phyloP scores from a whole-genome alignment of 2,329 filamentous ascomycete species.

The Lecanicillium sp. region DNA sequence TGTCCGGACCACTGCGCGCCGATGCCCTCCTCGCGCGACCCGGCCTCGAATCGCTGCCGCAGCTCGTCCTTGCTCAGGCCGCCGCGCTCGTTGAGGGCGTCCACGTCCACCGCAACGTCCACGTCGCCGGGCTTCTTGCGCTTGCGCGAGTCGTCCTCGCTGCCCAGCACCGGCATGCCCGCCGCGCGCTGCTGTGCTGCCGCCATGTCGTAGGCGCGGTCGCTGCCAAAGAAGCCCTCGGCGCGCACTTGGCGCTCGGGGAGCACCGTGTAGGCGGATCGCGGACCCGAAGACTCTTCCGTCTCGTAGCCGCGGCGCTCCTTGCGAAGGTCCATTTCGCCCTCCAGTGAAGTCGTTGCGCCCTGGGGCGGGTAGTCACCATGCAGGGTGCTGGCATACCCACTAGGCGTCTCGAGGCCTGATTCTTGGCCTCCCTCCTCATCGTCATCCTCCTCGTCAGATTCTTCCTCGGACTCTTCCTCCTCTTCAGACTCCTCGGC shows the following conservation, averaged over 20 bases:
- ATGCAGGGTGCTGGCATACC: slow-evolving; percentile 72
- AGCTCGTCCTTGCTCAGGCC: slow-evolving; percentile 82
- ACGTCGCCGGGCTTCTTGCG: slow-evolving; percentile 95
- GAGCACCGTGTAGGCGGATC: slow-evolving; percentile 81
- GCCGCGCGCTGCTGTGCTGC: slow-evolving; percentile 37
- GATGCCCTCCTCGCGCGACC: slow-evolving; percentile 56
- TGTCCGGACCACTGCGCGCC: slow-evolving; percentile 60
- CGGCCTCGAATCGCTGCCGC: slow-evolving; percentile 72
- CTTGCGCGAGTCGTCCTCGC: slow-evolving; percentile 71
- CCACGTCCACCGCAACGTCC: slow-evolving; percentile 85
- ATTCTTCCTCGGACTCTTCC: slow-evolving; percentile 69
- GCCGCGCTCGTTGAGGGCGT: slow-evolving; percentile 67
- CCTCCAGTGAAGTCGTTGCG: slow-evolving; percentile 66
- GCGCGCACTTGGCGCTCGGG: slow-evolving; percentile 80
- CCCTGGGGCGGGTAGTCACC: slow-evolving; percentile 69
- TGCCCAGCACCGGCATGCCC: slow-evolving; percentile 67
- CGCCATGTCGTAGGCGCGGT: slow-evolving; percentile 85
- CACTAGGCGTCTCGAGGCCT: slow-evolving; percentile 74
- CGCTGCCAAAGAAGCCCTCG: slow-evolving; percentile 93
- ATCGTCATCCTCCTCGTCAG: slow-evolving; percentile 60
- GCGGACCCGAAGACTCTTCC: slow-evolving; percentile 68
- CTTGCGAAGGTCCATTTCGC: slow-evolving; percentile 90
- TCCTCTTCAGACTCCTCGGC: slow-evolving; percentile 71
- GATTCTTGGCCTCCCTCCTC: slow-evolving; percentile 56
- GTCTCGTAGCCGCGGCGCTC: slow-evolving; percentile 75